Base-by-base conservation (phyloP, 2,329 filamentous ascomycete species). In the Berkeleyomyces rouxiae region DNA sequence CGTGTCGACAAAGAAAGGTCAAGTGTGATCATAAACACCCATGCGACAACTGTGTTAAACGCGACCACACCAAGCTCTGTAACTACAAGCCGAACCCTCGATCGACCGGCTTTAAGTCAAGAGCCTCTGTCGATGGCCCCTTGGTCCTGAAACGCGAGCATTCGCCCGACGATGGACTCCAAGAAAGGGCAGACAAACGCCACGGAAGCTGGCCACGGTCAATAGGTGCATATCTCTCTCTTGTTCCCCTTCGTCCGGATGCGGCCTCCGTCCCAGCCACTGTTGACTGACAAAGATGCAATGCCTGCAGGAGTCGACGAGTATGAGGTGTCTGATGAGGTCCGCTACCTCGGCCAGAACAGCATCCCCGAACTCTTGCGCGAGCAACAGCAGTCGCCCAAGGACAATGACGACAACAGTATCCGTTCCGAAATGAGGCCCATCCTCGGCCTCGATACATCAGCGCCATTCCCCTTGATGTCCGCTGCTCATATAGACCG, bases 11-110 rank as follows among this genome's bases (percentile, higher is more conserved):
- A 71, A 78, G 83, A 66, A 85, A 86, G 72, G 83, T 86, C 47
- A 85, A 85, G 72, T 86, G 83, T 70, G 82, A 85, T 73, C 85
- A 85, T 71, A 82, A 84, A 70, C 79, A 83, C 68, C 83, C 83
- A 0, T 86, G 83, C 71, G 82, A 85, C 69, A 86, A 86, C 69
- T 86, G 83, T 68, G 78, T 84, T 68, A 85, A 84, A 74, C 75
- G 83, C 62, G 82, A 85, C 64, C 83, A 86, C 67, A 77, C 82
- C 2, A 77, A 81, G 71, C 74, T 86, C 59, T 86, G 83, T 69
- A 85, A 82, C 37, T 85, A 85, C 73, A 85, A 85, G 69, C 83
- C 83, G 11, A 85, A 85, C 69, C 72, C 69, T 10, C 68, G 68
- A 59, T 68, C 72, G 3, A 67, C 70, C 5, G 65, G 66, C 36